Percentiles rank a stretch among this genome's conserved stretches.
Evolutionary conservation across 192 early-diverging fungal genomes (phyloP).

Genomic region (Coemansia sp.): DNA sequence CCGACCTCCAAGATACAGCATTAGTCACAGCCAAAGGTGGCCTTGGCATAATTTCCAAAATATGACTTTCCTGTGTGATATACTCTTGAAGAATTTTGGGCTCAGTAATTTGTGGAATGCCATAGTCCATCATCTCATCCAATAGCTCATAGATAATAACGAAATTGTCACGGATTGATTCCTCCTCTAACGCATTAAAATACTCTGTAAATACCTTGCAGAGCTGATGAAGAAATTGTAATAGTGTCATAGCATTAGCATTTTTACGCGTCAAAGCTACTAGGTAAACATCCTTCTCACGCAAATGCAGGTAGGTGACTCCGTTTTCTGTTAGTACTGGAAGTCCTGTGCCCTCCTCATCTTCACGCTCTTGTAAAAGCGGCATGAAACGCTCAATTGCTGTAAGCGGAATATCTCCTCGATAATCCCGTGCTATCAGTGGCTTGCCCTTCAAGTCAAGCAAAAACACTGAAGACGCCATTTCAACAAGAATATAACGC

Average conservation of each 20-base stretch:
- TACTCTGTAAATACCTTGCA: constrained; percentile 91
- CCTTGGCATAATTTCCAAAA: constrained; percentile 84
- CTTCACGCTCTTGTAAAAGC: constrained; percentile 86
- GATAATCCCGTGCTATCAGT: constrained; percentile 95
- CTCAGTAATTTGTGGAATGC: constrained; percentile 85
- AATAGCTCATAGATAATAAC: constrained; percentile 87
- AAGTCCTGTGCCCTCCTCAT: constrained; percentile 84
- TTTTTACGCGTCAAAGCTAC: constrained; percentile 96
- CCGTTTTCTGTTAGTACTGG: constrained; percentile 96
- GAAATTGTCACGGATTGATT: constrained; percentile 89
- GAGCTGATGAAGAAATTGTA: constrained; percentile 94
- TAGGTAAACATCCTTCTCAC: constrained; percentile 94
- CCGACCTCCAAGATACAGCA: constrained; percentile 69
- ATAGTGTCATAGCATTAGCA: constrained; percentile 92
- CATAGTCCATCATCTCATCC: constrained; percentile 94
- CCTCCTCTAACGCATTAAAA: constrained; percentile 86
- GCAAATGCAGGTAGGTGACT: constrained; percentile 90
- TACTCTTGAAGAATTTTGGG: constrained; percentile 89
- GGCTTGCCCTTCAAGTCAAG: constrained; percentile 99
- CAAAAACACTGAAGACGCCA: constrained; percentile 82
- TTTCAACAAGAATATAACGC: constrained; percentile 8
- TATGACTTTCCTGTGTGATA: constrained; percentile 96
- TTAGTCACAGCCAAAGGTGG: constrained; percentile 84
- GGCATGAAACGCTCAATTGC: constrained; percentile 98
- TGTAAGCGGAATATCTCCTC: constrained; percentile 95